Evolutionary conservation across 164 flowering plant species (phyloP), one percentile per base, ranked within the genome.

Genomic region (Kalanchoe fedtschenkoi): DNA sequence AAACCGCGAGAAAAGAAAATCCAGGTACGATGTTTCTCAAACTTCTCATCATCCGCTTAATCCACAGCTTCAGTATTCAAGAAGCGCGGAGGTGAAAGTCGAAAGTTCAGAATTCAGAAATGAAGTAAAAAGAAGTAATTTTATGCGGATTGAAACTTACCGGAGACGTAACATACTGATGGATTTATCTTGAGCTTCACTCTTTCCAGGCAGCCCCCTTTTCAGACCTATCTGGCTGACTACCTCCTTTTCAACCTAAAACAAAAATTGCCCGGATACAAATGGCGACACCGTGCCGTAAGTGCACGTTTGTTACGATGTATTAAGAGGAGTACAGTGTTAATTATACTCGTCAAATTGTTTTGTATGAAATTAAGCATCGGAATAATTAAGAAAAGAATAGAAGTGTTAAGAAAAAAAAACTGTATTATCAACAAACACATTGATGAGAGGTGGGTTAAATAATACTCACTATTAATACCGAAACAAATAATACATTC

Each of bases 181-280:
- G 60, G 80, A 89, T 64, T 79, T 88, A 69, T 93, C 98, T 69
- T 93, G 97, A 61, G 86, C 96, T 77, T 93, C 89, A 77, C 80
- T 79, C 72, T 89, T 93, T 38, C 91, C 76, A 43, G 82, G 57
- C 16, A 78, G 75, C 34, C 97, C 95, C 69, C 80, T 77, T 75
- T 78, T 86, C 16, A 78, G 71, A 63, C 86, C 91, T 63, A 62
- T 88, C 59, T 77, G 86, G 76, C 65, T 82, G 53, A 66, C 62
- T 34, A 85, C 74, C 72, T 88, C 95, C 34, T 70, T 75, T 73
- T 93, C 98, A 67, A 93, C 92, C 98, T 92, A 32, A 51, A 10
- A 81, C 61, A 62, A 75, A 43, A 32, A n/a, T n/a, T 2, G 39
- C 5, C 10, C 22, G 8, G 13, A 22, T 1, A 47, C 28, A 47